A percentile compares a stretch with the other conserved stretches of the same genome.
Conservation (phyloP, 768 basidiomycete species). For the Zangia roseola region DNA sequence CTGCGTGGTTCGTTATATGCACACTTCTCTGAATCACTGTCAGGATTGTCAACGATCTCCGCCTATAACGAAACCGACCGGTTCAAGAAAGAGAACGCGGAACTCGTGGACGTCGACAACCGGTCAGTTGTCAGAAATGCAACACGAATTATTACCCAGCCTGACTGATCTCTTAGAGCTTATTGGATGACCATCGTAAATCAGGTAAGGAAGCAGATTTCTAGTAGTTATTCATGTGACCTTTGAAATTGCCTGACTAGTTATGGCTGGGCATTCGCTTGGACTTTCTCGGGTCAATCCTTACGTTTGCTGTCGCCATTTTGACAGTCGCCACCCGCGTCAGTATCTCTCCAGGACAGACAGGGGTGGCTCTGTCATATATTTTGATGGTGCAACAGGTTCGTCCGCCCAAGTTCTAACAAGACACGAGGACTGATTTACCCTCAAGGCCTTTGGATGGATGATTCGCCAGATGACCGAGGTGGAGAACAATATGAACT, state of each 20-base stretch:
- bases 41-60: conserved; percentile 83
- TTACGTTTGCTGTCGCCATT: conserved; percentile 79
- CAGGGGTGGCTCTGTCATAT: conserved; percentile 74
- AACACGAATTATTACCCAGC: neutral
- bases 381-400: conserved; percentile 78
- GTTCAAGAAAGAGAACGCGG: conserved; percentile 73
- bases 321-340: conserved; percentile 74
- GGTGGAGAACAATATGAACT: conserved; percentile 93
- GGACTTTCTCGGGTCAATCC: conserved; percentile 73
- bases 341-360: conserved; percentile 75
- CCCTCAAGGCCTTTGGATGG: conserved; percentile 60
- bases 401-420: neutral
- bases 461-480: conserved; percentile 77
- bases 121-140: conserved; percentile 40
- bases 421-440: conserved; percentile 1
- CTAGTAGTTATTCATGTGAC: neutral
- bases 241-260: conserved; percentile 30
- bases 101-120: conserved; percentile 82
- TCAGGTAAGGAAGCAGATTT: conserved; percentile 44
- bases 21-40: conserved; percentile 89
- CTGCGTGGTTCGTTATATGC: conserved; percentile 84
- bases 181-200: conserved; percentile 87
- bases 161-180: conserved; percentile 42
- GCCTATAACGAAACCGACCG: conserved; percentile 80
- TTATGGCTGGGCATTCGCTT: conserved; percentile 88